Evolutionary conservation across 352 stramenopile genomes (phyloP).

Genomic region (Pythium vanterpoolii): DNA sequence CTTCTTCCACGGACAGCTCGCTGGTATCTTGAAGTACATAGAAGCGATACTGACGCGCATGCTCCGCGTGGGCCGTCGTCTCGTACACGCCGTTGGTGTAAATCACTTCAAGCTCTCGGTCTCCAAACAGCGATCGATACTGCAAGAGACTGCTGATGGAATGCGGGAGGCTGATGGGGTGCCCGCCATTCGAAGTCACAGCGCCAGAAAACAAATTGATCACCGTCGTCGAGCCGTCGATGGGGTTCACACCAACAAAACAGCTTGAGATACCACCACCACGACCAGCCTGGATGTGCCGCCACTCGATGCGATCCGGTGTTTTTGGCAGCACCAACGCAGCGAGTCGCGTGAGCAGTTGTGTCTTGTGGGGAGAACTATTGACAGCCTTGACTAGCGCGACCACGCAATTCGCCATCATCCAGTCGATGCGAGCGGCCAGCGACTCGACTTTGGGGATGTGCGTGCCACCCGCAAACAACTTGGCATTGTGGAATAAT

Average conservation of each 20-base stretch:
- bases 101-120: conserved; percentile 50
- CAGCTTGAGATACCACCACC: conserved; percentile 23
- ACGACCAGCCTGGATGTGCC: background rate
- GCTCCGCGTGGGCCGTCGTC: conserved; percentile 19
- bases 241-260: conserved; percentile 26
- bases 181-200: conserved; percentile 38
- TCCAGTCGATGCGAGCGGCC: conserved; percentile 23
- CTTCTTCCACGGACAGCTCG: conserved; percentile 37
- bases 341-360: conserved; percentile 2
- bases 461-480: conserved; percentile 14
- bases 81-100: conserved; percentile 27
- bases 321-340: background rate
- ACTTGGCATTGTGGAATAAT: conserved; percentile 35
- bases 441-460: background rate
- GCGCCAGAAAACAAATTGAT: conserved; percentile 51
- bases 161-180: conserved; percentile 33
- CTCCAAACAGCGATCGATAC: conserved; percentile 44
- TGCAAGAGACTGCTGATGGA: conserved; percentile 28
- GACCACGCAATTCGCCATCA: conserved; percentile 32
- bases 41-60: conserved; percentile 40
- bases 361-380: background rate
- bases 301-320: conserved; percentile 27
- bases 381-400: background rate
- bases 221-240: conserved; percentile 27
- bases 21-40: background rate